phyloP scores from a whole-genome alignment of 257 asterid genomes.

The Solanum ahanhuiri region DNA sequence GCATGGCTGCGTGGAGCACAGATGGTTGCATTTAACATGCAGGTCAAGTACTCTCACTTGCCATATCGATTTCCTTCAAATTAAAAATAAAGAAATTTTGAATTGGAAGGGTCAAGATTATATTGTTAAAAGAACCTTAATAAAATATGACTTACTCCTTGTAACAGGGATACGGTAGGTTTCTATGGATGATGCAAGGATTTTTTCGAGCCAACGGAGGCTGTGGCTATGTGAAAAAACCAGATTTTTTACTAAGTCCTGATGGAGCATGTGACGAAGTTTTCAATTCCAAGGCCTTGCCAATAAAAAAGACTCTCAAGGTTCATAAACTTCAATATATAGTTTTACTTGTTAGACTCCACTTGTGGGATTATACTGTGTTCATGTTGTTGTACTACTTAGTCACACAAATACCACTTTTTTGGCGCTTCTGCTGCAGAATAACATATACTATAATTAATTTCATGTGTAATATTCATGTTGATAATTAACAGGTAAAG shows the following conservation, averaged over 20 bases:
- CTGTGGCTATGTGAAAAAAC: constrained; percentile 21
- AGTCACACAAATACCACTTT: too few species aligned
- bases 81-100: background rate
- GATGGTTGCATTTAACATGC: constrained; percentile 31
- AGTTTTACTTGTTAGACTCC: background rate
- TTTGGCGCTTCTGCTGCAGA: too few species aligned
- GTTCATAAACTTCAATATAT: background rate
- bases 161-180: constrained; percentile 9
- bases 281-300: background rate
- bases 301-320: constrained; percentile 5
- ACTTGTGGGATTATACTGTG: background rate
- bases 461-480: too few species aligned
- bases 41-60: constrained; percentile 2
- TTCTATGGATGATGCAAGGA: constrained; percentile 18
- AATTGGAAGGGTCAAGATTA: background rate
- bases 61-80: background rate
- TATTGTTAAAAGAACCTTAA: background rate
- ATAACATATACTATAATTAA: too few species aligned
- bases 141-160: background rate
- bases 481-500: background rate
- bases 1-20: constrained; percentile 29
- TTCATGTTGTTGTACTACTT: too few species aligned
- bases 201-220: constrained; percentile 17
- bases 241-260: background rate
- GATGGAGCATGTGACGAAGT: background rate